Evolutionary conservation across 257 asterid species (phyloP).

Genomic region (Solanum ossicruentum): DNA sequence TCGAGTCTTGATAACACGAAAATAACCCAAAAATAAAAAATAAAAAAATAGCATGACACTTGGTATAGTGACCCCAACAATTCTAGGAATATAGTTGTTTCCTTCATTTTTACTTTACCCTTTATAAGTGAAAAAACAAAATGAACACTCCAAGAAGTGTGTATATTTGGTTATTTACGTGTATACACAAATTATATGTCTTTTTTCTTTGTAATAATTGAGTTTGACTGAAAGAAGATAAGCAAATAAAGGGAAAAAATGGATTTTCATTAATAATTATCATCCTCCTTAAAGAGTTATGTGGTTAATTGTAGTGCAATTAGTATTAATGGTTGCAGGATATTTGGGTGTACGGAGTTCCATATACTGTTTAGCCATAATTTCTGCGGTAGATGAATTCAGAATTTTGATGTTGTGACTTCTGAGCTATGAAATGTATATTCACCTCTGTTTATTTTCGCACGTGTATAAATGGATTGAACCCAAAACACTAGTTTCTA

Average conservation of each 20-base stretch:
- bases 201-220: neutral
- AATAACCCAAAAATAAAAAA: neutral
- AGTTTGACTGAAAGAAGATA: neutral
- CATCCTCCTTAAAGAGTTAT: neutral
- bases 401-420: neutral
- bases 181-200: neutral
- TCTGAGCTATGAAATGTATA: neutral
- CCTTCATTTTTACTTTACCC: neutral
- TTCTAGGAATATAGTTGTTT: neutral
- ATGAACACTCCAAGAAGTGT: neutral
- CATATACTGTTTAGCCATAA: slow-evolving; percentile 6
- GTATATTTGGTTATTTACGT: neutral
- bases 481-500: neutral
- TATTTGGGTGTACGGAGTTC: slow-evolving; percentile 16
- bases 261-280: neutral
- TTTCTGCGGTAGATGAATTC: neutral
- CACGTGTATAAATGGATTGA: neutral
- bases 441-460: neutral
- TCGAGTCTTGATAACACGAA: neutral
- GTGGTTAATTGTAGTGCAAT: too few species aligned
- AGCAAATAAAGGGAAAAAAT: neutral
- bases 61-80: neutral
- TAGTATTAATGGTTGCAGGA: neutral
- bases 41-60: neutral
- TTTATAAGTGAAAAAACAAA: neutral